Evolutionary conservation across 768 basidiomycete genomes (phyloP).

Genomic region (Clitopilus hobsonii): DNA sequence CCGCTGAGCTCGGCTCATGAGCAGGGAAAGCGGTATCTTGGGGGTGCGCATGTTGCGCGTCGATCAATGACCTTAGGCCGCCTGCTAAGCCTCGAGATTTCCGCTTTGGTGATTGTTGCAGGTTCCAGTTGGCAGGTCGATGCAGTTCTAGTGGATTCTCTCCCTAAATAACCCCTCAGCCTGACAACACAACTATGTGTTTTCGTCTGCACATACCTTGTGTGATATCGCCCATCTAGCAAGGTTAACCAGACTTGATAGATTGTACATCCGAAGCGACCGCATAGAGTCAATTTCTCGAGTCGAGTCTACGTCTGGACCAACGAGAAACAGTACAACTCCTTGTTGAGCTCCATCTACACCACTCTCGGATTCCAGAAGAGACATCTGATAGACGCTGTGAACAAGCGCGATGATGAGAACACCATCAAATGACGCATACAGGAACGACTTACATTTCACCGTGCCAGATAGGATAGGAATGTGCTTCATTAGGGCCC

Average conservation of each 20-base stretch:
- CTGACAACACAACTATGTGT: no score
- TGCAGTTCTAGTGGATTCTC: slow-evolving; percentile 57
- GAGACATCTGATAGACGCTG: slow-evolving; percentile 74
- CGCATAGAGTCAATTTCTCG: slow-evolving; percentile 55
- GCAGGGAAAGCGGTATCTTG: background rate
- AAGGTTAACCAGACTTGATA: slow-evolving; percentile 68
- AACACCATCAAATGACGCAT: background rate
- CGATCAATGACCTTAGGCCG: slow-evolving; percentile 57
- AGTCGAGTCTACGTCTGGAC: slow-evolving; percentile 49
- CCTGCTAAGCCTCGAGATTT: slow-evolving; percentile 54
- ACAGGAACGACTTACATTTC: slow-evolving; percentile 47
- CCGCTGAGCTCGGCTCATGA: slow-evolving; percentile 8
- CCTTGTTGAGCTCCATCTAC: slow-evolving; percentile 54
- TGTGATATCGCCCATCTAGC: slow-evolving; percentile 71
- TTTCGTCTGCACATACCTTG: slow-evolving; percentile 52
- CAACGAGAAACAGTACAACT: slow-evolving; percentile 73
- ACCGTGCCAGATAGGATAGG: slow-evolving; percentile 67
- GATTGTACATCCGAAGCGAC: slow-evolving; percentile 77
- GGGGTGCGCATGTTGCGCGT: slow-evolving; percentile 15
- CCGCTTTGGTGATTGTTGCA: slow-evolving; percentile 42
- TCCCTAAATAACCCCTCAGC: slow-evolving; percentile 32
- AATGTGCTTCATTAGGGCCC: slow-evolving; percentile 69
- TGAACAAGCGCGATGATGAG: background rate
- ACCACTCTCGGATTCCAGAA: slow-evolving; percentile 65
- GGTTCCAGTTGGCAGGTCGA: slow-evolving; percentile 44